phyloP scores from a whole-genome alignment of 2,329 filamentous ascomycete genomes.

The Colletotrichum sp. region DNA sequence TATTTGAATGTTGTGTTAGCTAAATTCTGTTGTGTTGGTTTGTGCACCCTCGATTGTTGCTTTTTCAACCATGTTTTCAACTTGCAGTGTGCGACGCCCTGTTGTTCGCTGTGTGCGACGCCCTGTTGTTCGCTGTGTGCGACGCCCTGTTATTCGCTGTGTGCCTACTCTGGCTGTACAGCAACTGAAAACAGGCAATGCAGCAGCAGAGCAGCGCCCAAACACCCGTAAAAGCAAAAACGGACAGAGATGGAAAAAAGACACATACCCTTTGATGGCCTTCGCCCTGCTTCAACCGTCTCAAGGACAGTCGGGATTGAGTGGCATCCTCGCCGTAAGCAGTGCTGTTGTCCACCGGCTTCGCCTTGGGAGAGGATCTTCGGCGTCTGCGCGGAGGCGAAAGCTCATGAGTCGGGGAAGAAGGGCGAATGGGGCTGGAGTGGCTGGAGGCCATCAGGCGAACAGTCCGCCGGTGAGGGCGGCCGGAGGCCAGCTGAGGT shows the following conservation, averaged over 20 bases:
- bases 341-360: not conserved
- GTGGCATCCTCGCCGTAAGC: fast-evolving
- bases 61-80: no score
- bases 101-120: no score
- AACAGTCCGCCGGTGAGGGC: not conserved
- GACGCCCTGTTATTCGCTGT: no score
- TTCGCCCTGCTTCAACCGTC: not conserved
- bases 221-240: not conserved
- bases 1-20: not conserved
- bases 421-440: not conserved
- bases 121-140: no score
- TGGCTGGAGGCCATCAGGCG: not conserved
- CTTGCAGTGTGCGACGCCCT: no score
- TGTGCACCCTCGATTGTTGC: not conserved
- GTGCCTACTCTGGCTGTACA: no score
- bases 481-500: not conserved
- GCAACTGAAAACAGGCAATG: no score
- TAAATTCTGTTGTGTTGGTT: not conserved
- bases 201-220: no score
- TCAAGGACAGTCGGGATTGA: not conserved
- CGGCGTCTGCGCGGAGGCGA: not conserved
- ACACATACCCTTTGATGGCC: not conserved
- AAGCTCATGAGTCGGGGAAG: fast-evolving
- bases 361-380: not conserved
- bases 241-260: not conserved